These are phyloP conservation scores for Didymella pinodella DNA, from an alignment of 2,329 filamentous ascomycete species.

Conservation along the genomic window DNA sequence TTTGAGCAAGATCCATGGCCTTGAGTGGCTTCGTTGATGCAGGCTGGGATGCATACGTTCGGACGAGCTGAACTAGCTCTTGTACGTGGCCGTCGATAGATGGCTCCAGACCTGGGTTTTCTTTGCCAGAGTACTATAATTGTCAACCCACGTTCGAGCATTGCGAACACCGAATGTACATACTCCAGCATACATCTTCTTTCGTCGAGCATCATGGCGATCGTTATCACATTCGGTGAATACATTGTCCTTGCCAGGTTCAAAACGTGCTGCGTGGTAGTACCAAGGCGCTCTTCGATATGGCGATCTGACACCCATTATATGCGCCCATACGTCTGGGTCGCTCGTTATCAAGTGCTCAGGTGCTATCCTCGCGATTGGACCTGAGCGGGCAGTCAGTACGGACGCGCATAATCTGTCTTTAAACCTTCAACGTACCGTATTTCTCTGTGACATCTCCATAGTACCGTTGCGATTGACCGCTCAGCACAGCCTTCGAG, in stretches of 20 bases:
- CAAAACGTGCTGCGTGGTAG: constrained; percentile 57
- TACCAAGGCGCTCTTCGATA: constrained; percentile 53
- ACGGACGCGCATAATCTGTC: too few species aligned
- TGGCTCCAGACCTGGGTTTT: constrained; percentile 60
- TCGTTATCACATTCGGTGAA: constrained; percentile 61
- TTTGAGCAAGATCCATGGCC: constrained; percentile 57
- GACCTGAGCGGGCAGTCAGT: constrained; percentile 36
- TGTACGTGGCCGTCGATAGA: constrained; percentile 59
- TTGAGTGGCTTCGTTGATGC: constrained; percentile 38
- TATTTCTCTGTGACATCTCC: constrained; percentile 43
- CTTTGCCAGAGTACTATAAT: constrained; percentile 62
- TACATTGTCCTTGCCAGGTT: constrained; percentile 63
- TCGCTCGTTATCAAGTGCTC: constrained; percentile 60
- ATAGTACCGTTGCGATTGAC: constrained; percentile 37
- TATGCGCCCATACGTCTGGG: constrained; percentile 56
- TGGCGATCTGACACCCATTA: constrained; percentile 51
- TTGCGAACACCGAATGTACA: constrained; percentile 1
- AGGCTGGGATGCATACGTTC: constrained; percentile 53
- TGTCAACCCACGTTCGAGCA: constrained; percentile 12
- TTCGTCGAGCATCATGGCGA: constrained; percentile 54
- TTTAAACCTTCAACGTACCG: constrained; percentile 23
- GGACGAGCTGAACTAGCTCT: constrained; percentile 59
- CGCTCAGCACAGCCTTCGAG: constrained; percentile 40
- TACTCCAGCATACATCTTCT: constrained; percentile 62
- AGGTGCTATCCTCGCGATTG: constrained; percentile 58